Evolutionary conservation across 1,139 yeast genomes (phyloP).

Genomic region (Suhomyces terraborum): DNA sequence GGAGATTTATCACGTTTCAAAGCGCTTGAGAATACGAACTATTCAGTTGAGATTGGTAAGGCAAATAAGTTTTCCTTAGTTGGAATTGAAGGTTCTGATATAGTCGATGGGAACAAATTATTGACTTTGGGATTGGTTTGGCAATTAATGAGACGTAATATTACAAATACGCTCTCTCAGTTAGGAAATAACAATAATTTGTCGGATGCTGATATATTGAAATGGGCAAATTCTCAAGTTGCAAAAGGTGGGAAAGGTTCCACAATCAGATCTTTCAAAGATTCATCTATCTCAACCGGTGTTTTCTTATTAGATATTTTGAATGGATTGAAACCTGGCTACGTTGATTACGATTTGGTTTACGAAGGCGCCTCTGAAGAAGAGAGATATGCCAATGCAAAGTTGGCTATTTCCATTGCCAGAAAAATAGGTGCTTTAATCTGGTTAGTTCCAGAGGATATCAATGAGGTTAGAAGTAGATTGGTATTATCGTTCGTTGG

Average conservation of each 20-base stretch:
- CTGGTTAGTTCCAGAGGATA: slow-evolving; percentile 99
- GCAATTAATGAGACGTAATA: slow-evolving; percentile 98
- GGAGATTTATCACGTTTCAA: slow-evolving; percentile 89
- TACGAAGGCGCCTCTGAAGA: slow-evolving; percentile 77
- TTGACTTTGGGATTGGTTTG: slow-evolving; percentile 94
- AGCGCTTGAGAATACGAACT: slow-evolving; percentile 93
- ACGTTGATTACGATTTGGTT: slow-evolving; percentile 93
- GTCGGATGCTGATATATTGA: slow-evolving; percentile 81
- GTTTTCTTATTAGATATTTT: slow-evolving; percentile 85
- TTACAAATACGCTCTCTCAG: slow-evolving; percentile 75
- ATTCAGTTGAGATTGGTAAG: slow-evolving; percentile 94
- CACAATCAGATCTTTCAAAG: slow-evolving; percentile 81
- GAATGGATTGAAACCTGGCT: slow-evolving; percentile 94
- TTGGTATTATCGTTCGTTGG: slow-evolving; percentile 93
- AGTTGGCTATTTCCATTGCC: slow-evolving; percentile 95
- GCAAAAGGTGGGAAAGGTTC: slow-evolving; percentile 76
- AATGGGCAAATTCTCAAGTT: slow-evolving; percentile 91
- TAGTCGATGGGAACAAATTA: slow-evolving; percentile 88
- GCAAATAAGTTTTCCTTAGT: slow-evolving; percentile 89
- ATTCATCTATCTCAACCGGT: slow-evolving; percentile 71
- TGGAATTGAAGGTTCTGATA: slow-evolving; percentile 98
- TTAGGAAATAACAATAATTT: slow-evolving; percentile 68
- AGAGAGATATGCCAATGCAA: slow-evolving; percentile 90
- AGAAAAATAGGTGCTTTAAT: slow-evolving; percentile 97
- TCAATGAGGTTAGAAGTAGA: slow-evolving; percentile 91